These are phyloP conservation scores for Septoria petroselini DNA, from an alignment of 2,329 filamentous ascomycete species.

Conservation along the genomic window DNA sequence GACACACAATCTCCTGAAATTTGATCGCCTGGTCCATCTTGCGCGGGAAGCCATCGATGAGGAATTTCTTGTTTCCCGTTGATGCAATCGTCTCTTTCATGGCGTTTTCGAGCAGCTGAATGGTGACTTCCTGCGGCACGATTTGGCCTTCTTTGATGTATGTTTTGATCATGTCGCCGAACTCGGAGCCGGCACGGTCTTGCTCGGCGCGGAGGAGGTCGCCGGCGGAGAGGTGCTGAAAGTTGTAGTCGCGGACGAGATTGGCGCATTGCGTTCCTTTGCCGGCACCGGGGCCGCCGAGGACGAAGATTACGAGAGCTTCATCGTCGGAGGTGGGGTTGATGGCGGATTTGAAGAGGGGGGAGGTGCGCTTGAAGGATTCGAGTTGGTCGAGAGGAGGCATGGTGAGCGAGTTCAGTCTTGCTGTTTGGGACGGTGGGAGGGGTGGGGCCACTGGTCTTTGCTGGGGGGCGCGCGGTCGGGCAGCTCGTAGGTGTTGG, in stretches of 20 bases:
- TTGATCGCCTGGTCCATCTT: constrained; percentile 96
- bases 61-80: constrained; percentile 65
- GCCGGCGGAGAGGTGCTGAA: constrained; percentile 89
- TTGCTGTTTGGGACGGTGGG: constrained; percentile 36
- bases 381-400: constrained; percentile 54
- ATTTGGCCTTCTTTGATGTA: constrained; percentile 95
- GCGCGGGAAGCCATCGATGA: constrained; percentile 81
- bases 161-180: constrained; percentile 85
- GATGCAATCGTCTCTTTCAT: constrained; percentile 69
- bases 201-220: constrained; percentile 94
- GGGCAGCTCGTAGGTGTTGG: constrained; percentile 31
- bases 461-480: constrained; percentile 32
- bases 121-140: constrained; percentile 98
- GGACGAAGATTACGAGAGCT: constrained; percentile 93
- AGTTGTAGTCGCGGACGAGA: constrained; percentile 82
- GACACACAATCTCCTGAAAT: constrained; percentile 87
- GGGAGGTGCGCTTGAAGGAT: constrained; percentile 63
- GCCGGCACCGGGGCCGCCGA: constrained; percentile 90
- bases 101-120: constrained; percentile 88
- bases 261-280: constrained; percentile 95
- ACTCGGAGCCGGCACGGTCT: constrained; percentile 77
- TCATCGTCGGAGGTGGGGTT: constrained; percentile 44
- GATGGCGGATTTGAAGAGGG: constrained; percentile 65
- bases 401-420: constrained; percentile 46
- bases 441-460: constrained; percentile 29